phyloP scores from a whole-genome alignment of 1,284 basidiomycete genomes.

The Apiotrichum laibachii region DNA sequence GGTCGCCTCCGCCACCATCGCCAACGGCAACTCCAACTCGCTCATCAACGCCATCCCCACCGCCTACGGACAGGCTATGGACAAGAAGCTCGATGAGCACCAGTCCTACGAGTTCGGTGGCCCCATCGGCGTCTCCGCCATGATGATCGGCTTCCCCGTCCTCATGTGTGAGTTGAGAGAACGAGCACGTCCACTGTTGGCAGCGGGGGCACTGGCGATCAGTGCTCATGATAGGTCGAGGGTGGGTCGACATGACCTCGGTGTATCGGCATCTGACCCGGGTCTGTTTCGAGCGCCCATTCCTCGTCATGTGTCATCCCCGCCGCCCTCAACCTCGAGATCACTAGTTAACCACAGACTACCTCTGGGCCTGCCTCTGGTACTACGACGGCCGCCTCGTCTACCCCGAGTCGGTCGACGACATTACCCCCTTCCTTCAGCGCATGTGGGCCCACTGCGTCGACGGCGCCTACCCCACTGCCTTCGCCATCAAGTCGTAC shows the following conservation, averaged over 20 bases:
- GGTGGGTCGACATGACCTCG: too few relatives aligned
- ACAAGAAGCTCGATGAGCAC: slow-evolving; percentile 73
- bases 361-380: slow-evolving; percentile 96
- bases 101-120: slow-evolving; percentile 93
- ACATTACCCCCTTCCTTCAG: slow-evolving; percentile 73
- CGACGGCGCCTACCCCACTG: slow-evolving; percentile 85
- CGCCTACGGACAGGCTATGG: slow-evolving; percentile 65
- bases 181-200: background rate
- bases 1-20: slow-evolving; percentile 2
- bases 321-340: too few relatives aligned
- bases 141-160: slow-evolving; percentile 88
- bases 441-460: slow-evolving; percentile 81
- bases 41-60: slow-evolving; percentile 48
- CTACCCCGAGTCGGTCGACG: slow-evolving; percentile 67
- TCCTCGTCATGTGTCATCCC: background rate
- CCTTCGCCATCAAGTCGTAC: slow-evolving; percentile 85
- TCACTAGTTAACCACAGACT: slow-evolving; percentile 63
- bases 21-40: slow-evolving; percentile 17
- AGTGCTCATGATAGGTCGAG: too few relatives aligned
- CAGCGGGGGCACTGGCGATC: too few relatives aligned
- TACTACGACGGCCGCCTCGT: slow-evolving; percentile 88
- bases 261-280: too few relatives aligned
- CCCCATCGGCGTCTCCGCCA: slow-evolving; percentile 81
- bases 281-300: too few relatives aligned
- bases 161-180: slow-evolving; percentile 49